These are phyloP conservation scores for Aspergillus neoniger DNA, from an alignment of 2,329 filamentous ascomycete species.

Conservation along the genomic window DNA sequence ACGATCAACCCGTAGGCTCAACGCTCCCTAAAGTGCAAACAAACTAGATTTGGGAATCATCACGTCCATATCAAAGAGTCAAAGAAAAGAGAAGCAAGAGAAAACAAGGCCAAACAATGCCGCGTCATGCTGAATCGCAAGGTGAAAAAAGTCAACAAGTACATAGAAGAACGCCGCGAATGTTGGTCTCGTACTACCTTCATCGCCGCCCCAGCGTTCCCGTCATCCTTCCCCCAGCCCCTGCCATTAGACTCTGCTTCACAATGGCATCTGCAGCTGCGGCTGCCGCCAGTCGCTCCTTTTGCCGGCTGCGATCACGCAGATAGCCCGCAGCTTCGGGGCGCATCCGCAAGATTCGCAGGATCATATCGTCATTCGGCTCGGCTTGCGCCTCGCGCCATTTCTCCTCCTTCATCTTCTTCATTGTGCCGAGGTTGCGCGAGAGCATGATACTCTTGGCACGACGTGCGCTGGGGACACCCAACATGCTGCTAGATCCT, in stretches of 20 bases:
- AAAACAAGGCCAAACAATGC: conserved; percentile 10
- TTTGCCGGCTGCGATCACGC: conserved; percentile 86
- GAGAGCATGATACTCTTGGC: conserved; percentile 83
- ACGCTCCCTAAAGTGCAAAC: conserved; percentile 1
- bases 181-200: conserved; percentile 6
- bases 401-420: conserved; percentile 92
- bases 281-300: conserved; percentile 86
- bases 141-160: background rate
- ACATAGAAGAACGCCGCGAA: conserved; percentile 9
- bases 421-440: conserved; percentile 94
- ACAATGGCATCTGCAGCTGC: conserved; percentile 94
- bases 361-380: conserved; percentile 96
- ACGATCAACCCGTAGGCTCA: background rate
- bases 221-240: conserved; percentile 56
- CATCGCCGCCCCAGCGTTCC: conserved; percentile 42
- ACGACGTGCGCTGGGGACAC: conserved; percentile 51
- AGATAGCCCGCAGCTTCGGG: conserved; percentile 86
- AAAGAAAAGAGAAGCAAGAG: too few species aligned
- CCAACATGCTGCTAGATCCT: conserved; percentile 50
- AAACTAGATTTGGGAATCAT: conserved; percentile 18
- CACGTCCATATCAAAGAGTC: conserved; percentile 8
- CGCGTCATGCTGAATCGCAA: conserved; percentile 7
- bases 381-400: conserved; percentile 93
- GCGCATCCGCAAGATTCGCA: conserved; percentile 91
- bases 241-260: conserved; percentile 76